A percentile compares a stretch with the other conserved stretches of the same genome.
Conservation (phyloP, 2,329 filamentous ascomycete species). For the Macrophomina phaseolina region DNA sequence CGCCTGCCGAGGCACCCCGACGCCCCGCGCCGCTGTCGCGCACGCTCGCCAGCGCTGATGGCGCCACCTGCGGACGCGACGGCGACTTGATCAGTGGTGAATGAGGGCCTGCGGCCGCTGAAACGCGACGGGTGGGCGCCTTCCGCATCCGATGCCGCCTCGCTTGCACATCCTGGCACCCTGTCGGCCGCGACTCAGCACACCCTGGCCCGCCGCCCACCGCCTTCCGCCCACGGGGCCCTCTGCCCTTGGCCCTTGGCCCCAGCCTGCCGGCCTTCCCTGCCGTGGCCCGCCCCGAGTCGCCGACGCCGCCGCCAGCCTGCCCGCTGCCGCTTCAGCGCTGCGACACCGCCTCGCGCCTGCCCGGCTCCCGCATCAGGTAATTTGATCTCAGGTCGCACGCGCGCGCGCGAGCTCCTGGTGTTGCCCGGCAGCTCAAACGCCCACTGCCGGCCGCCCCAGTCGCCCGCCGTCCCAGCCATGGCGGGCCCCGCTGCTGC, state of each 20-base stretch:
- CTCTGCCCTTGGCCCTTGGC: too few relatives aligned
- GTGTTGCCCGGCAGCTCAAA: background rate
- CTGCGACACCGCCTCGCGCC: conserved; percentile 15
- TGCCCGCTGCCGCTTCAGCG: background rate
- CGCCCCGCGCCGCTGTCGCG: too few relatives aligned
- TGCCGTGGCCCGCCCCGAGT: background rate
- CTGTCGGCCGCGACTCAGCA: conserved; percentile 14
- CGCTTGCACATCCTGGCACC: conserved; percentile 10
- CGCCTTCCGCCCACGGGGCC: background rate
- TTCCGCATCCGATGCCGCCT: conserved; percentile 14
- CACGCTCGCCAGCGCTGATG: background rate
- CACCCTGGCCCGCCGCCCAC: background rate
- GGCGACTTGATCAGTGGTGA: background rate
- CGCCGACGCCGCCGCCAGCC: conserved; percentile 18
- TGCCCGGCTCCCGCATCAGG: conserved; percentile 14
- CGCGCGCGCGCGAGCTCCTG: background rate
- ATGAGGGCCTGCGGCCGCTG: background rate
- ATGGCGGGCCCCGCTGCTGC: conserved; percentile 4
- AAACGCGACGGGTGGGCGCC: conserved; percentile 16
- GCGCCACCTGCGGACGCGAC: background rate
- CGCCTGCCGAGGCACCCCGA: too few relatives aligned
- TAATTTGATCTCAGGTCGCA: conserved; percentile 24
- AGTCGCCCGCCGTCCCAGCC: conserved; percentile 6
- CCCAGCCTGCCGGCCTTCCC: background rate
- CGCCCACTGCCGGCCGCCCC: conserved; percentile 11